Base-by-base conservation (phyloP, 176 grass and related monocot species). In the Luzula sylvatica region DNA sequence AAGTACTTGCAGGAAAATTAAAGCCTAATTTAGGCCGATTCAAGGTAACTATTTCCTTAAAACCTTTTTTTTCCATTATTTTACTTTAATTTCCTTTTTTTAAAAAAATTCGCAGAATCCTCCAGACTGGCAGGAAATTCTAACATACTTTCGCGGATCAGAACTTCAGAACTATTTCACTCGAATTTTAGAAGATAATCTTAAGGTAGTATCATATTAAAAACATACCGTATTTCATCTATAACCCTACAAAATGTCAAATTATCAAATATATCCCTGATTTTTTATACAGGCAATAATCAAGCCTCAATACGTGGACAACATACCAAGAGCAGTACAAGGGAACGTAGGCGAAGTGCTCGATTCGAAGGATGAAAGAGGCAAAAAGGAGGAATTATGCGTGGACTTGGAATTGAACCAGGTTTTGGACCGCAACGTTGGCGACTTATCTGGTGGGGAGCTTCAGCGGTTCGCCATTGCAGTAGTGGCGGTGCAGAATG, bases 131-230 rank as follows among this genome's bases (percentile, higher is more conserved):
- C 73, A 94, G 51, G 77, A 94, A 64, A 86, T 94, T 58, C 55
- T 94, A 47, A 94, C 55, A 53, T 68, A 82, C 42, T 94, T 94
- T 47, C 66, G 77, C 55, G 87, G 87, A 59, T 78, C 73, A 51
- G 81, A 86, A 58, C 81, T 94, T 60, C 81, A 82, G 30, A 86
- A 86, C 61, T 94, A 94, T 35, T 94, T 94, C 19, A 94, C 66
- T 42, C 56, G 41, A 23, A 57, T 94, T 48, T 44, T 86, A 56
- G 81, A 82, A 68, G 81, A 82, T 15, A 86, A 94, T 68, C 50
- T 94, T 51, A 86, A 82, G 87, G 87, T 94, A 57, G 40, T n/a
- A n/a, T n/a, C n/a, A n/a, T n/a, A n/a, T n/a, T n/a, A n/a, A n/a
- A n/a, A n/a, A n/a, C n/a, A n/a, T n/a, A n/a, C n/a, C 46, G 42